Evolutionary conservation across 1,284 basidiomycete genomes (phyloP).

Genomic region (Veloboletus limbatus): DNA sequence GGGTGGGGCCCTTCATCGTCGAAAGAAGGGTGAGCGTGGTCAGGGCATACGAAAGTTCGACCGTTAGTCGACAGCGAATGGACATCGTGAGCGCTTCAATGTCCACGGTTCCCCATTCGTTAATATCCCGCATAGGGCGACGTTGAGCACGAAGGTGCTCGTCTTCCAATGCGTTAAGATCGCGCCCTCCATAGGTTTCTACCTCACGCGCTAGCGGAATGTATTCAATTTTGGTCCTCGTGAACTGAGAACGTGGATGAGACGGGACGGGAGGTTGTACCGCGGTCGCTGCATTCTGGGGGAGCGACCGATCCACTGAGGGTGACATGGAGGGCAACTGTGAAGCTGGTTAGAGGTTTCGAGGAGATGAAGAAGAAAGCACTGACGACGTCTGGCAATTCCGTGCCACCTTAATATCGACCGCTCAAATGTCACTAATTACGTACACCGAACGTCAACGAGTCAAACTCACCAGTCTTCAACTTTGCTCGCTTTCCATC

Average conservation of each 20-base stretch:
- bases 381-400: constrained; percentile 41
- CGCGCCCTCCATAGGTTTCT: constrained; percentile 83
- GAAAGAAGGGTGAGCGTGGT: constrained; percentile 88
- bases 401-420: constrained; percentile 37
- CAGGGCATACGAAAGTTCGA: constrained; percentile 87
- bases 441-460: constrained; percentile 22
- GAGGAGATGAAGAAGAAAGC: constrained; percentile 9
- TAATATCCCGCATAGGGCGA: constrained; percentile 64
- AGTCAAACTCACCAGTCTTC: constrained; percentile 54
- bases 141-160: constrained; percentile 55
- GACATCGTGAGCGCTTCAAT: constrained; percentile 89
- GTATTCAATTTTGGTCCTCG: constrained; percentile 88
- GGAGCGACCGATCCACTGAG: constrained; percentile 19
- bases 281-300: constrained; percentile 17
- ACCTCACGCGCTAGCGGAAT: constrained; percentile 77
- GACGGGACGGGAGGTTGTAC: constrained; percentile 20
- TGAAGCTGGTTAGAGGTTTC: constrained; percentile 15
- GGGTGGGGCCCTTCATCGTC: constrained; percentile 62
- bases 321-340: constrained; percentile 23
- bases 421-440: constrained; percentile 27
- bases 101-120: constrained; percentile 85
- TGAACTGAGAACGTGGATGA: constrained; percentile 43
- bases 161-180: constrained; percentile 68
- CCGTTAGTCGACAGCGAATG: constrained; percentile 78
- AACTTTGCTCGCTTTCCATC: constrained; percentile 66